A percentile compares a stretch with the other conserved stretches of the same genome.
Evolutionary conservation across 805 yeast genomes (phyloP).

Genomic region (Ogataea neopini): DNA sequence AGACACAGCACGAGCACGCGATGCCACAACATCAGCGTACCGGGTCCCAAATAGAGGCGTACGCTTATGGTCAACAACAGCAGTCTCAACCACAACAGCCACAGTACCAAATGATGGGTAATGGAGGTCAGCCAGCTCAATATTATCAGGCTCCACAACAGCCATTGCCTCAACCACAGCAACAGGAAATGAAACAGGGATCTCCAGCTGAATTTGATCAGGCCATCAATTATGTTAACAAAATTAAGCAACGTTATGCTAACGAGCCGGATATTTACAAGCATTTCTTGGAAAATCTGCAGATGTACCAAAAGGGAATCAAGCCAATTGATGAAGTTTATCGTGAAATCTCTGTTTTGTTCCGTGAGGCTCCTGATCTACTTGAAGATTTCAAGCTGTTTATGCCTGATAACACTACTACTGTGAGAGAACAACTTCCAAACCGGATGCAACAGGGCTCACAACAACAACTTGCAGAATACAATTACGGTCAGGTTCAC

Average conservation of each 20-base stretch:
- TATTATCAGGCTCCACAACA: constrained; percentile 20
- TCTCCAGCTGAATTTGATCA: constrained; percentile 94
- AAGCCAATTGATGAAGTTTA: constrained; percentile 95
- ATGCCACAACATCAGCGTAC: constrained; percentile 26
- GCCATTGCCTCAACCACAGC: constrained; percentile 23
- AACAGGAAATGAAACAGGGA: constrained; percentile 36
- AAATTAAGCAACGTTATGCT: constrained; percentile 90
- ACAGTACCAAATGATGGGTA: constrained; percentile 22
- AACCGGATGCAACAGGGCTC: constrained; percentile 16
- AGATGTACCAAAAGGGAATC: constrained; percentile 95
- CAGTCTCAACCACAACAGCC: constrained; percentile 20
- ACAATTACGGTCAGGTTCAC: constrained; percentile 20
- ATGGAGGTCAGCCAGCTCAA: constrained; percentile 17
- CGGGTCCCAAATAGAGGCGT: constrained; percentile 23
- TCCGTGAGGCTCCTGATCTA: constrained; percentile 91
- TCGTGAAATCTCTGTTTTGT: constrained; percentile 84
- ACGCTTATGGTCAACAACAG: constrained; percentile 13
- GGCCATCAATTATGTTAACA: constrained; percentile 94
- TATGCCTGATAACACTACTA: constrained; percentile 71
- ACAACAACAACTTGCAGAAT: constrained; percentile 23
- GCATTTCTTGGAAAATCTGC: constrained; percentile 89
- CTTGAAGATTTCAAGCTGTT: constrained; percentile 94
- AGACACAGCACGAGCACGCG: constrained; percentile 32
- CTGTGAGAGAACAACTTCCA: constrained; percentile 32
- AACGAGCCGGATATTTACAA: constrained; percentile 95